Conservation (phyloP, 225 moss, liverwort and hornwort genomes). For the Antitrichia curtipendula region DNA sequence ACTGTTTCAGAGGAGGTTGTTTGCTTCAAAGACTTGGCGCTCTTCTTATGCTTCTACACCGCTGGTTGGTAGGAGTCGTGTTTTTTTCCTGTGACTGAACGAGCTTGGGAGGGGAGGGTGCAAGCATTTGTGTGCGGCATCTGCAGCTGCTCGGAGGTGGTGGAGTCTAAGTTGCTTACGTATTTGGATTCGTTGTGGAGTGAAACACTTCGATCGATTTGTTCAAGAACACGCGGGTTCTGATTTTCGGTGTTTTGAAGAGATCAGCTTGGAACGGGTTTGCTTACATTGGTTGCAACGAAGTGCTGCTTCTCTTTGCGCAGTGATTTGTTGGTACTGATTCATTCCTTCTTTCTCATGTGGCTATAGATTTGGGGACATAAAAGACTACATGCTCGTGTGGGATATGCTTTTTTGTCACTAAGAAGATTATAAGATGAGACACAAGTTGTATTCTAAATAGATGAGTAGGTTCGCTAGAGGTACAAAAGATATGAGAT, state of each 20-base stretch:
- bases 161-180: not conserved
- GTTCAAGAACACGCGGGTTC: not conserved
- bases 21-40: no score
- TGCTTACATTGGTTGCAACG: not conserved
- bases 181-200: not conserved
- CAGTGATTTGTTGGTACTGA: not conserved
- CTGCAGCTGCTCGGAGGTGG: not conserved
- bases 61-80: no score
- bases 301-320: not conserved
- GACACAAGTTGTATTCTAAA: fast-evolving
- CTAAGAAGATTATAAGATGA: not conserved
- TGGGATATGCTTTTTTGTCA: not conserved
- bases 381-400: not conserved
- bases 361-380: not conserved
- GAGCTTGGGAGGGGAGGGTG: not conserved
- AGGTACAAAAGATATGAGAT: no score
- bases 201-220: not conserved
- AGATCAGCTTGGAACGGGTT: not conserved
- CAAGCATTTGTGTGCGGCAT: not conserved
- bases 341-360: not conserved
- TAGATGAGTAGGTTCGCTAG: no score
- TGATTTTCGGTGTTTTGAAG: not conserved
- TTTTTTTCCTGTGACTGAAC: not conserved
- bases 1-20: no score
- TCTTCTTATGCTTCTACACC: no score